phyloP scores from a whole-genome alignment of 139 green algal genomes.

The Nannochloris sp. region DNA sequence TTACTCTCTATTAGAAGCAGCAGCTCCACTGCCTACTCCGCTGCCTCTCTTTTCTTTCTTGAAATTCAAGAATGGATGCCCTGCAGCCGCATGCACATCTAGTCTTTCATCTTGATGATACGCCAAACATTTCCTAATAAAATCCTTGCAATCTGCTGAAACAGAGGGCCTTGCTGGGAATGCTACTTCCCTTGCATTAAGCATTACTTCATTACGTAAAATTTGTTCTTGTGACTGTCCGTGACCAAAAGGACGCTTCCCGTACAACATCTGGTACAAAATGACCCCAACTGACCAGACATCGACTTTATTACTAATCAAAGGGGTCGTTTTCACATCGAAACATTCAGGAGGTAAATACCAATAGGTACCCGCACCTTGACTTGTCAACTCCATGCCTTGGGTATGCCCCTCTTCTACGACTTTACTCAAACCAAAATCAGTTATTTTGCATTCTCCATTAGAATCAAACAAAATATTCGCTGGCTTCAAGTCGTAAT shows the following conservation, averaged over 20 bases:
- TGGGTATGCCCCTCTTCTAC: constrained; percentile 68
- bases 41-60: constrained; percentile 12
- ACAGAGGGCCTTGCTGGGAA: constrained; percentile 71
- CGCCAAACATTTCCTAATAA: constrained; percentile 64
- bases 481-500: constrained; percentile 93
- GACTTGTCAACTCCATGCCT: constrained; percentile 91
- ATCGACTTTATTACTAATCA: constrained; percentile 93
- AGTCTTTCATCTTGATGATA: constrained; percentile 50
- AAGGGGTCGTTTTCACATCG: constrained; percentile 42
- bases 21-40: too few species aligned
- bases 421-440: constrained; percentile 93
- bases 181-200: constrained; percentile 44
- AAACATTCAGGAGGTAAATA: constrained; percentile 85
- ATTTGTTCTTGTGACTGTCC: constrained; percentile 74
- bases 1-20: too few species aligned
- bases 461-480: constrained; percentile 91
- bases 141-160: constrained; percentile 74
- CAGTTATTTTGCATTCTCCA: constrained; percentile 86
- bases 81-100: constrained; percentile 57
- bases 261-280: constrained; percentile 93
- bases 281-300: constrained; percentile 89
- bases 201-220: constrained; percentile 71
- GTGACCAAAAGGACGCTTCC: constrained; percentile 78
- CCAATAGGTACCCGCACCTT: constrained; percentile 94
- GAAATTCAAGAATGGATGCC: constrained; percentile 57